phyloP scores from a whole-genome alignment of 345 rosid species.

The Sisymbrium irio region DNA sequence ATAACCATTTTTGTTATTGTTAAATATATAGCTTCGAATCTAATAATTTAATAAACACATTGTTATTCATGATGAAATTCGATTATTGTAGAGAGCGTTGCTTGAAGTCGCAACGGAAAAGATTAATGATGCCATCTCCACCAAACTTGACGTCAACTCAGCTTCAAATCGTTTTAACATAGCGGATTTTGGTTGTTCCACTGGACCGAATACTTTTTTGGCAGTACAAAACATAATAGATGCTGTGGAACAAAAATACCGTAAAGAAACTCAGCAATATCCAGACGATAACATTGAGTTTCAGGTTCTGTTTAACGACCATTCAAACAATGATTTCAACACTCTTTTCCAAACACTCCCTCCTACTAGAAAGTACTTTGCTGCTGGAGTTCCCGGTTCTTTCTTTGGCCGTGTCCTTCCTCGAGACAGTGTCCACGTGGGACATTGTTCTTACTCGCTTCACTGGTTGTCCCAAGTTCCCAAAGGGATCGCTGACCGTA shows the following conservation, averaged over 20 bases:
- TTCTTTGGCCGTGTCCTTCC: conserved; percentile 47
- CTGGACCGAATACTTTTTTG: conserved; percentile 34
- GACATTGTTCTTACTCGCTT: conserved; percentile 37
- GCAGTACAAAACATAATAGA: conserved; percentile 38
- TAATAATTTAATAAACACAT: not conserved
- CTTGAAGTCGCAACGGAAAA: conserved; percentile 27
- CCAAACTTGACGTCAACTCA: conserved; percentile 38
- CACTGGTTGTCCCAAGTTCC: conserved; percentile 41
- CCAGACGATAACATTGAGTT: conserved; percentile 15
- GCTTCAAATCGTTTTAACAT: conserved; percentile 7
- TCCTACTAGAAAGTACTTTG: conserved; percentile 23
- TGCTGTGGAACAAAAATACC: conserved; percentile 6
- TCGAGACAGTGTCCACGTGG: conserved; percentile 37
- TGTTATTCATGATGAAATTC: not conserved
- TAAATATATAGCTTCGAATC: not conserved
- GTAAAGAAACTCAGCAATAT: not conserved
- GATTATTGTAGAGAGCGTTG: conserved; percentile 30
- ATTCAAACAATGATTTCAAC: conserved; percentile 49
- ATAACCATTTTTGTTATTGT: not conserved
- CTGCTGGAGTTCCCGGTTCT: conserved; percentile 43
- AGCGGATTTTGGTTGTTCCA: conserved; percentile 41
- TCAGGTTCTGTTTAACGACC: conserved; percentile 46
- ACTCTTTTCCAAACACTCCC: conserved; percentile 50
- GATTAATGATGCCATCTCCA: conserved; percentile 40
- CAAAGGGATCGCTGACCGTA: conserved; percentile 18